Conservation (phyloP, 805 yeast species). For the Komagataella kurtzmanii region DNA sequence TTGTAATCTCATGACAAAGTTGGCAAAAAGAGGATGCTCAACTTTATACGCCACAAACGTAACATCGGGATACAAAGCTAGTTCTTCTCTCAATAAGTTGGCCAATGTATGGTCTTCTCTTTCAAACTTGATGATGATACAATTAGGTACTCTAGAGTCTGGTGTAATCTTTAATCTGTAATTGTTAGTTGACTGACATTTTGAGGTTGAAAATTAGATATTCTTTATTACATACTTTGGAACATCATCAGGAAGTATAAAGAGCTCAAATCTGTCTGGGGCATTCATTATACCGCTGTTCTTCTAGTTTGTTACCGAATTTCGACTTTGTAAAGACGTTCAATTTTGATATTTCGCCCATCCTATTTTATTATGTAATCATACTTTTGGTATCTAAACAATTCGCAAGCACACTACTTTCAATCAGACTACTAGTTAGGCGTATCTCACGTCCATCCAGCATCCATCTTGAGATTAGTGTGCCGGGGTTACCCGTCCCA, state of each 20-base stretch:
- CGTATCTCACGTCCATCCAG: neutral
- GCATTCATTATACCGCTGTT: conserved; percentile 61
- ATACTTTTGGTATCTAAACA: no score
- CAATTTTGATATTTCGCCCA: neutral
- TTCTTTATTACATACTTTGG: conserved; percentile 48
- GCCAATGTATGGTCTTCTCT: conserved; percentile 97
- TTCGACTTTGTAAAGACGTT: neutral
- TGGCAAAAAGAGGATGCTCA: conserved; percentile 95
- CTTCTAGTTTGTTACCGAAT: neutral
- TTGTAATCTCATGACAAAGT: conserved; percentile 86
- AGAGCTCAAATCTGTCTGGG: conserved; percentile 97
- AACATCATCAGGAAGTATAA: conserved; percentile 94
- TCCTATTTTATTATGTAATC: neutral
- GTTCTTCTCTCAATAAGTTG: conserved; percentile 75
- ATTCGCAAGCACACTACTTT: neutral
- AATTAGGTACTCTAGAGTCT: conserved; percentile 90
- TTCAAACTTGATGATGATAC: conserved; percentile 84
- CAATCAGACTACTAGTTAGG: neutral
- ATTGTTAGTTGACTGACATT: conserved; percentile 7
- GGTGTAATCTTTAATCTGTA: conserved; percentile 70
- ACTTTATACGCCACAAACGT: conserved; percentile 94
- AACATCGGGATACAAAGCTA: conserved; percentile 78
- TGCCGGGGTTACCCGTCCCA: neutral
- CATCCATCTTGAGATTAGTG: neutral
- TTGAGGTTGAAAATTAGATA: neutral